Evolutionary conservation across 306 rosid species (phyloP).

Genomic region (Cucurbita moschata): DNA sequence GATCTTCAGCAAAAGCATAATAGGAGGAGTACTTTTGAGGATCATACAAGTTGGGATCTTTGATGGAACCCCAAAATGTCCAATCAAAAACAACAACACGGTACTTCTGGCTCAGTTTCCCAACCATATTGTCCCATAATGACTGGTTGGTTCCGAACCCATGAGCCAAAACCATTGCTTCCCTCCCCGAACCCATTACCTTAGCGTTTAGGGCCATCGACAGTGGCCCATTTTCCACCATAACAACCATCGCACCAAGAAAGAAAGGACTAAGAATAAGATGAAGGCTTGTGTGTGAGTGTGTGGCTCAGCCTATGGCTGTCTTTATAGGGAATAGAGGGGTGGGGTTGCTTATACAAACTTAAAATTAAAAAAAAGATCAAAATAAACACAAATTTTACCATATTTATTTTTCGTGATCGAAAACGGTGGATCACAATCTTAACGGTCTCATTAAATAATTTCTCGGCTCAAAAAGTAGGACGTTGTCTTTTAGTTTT

Average conservation of each 20-base stretch:
- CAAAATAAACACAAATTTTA: too few species aligned
- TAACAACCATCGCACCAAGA: background rate
- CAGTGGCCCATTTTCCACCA: background rate
- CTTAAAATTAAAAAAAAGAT: too few species aligned
- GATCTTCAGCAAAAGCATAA: constrained; percentile 45
- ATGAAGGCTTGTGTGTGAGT: too few species aligned
- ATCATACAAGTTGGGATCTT: constrained; percentile 31
- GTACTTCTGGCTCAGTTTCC: constrained; percentile 26
- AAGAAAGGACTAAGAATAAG: too few species aligned
- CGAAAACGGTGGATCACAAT: too few species aligned
- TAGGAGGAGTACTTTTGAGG: constrained; percentile 42
- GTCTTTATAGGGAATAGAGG: too few species aligned
- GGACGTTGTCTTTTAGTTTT: background rate
- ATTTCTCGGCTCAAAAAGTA: background rate
- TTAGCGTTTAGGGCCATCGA: constrained; percentile 9
- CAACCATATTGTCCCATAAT: constrained; percentile 60
- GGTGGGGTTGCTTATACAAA: too few species aligned
- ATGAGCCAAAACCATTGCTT: constrained; percentile 62
- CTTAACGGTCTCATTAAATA: too few species aligned
- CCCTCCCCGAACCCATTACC: constrained; percentile 27
- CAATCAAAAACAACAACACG: constrained; percentile 58
- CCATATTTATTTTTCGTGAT: too few species aligned
- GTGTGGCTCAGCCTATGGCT: too few species aligned
- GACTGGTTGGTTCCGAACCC: constrained; percentile 82
- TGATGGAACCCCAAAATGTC: constrained; percentile 49